Conservation (phyloP, 345 rosid species). For the Eucalyptus pumila region DNA sequence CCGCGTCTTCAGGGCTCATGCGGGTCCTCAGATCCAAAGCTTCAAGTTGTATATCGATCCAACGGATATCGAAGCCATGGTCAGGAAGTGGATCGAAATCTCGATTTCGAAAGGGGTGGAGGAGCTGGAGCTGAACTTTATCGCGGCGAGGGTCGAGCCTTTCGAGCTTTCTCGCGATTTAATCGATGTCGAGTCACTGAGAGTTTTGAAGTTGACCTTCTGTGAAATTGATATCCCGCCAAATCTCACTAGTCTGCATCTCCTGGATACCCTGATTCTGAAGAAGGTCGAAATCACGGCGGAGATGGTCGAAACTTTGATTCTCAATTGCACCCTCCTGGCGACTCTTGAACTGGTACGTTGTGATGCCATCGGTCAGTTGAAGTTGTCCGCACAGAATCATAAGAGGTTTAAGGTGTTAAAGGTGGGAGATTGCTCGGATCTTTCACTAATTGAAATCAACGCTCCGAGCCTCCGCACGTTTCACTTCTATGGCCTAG, state of each 20-base stretch:
- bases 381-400: background rate
- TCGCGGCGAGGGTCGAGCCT: background rate
- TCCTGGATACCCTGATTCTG: background rate
- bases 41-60: background rate
- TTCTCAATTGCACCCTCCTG: background rate
- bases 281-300: background rate
- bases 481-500: background rate
- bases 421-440: background rate
- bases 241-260: background rate
- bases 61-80: background rate
- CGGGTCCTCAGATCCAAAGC: background rate
- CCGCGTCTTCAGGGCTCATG: background rate
- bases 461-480: background rate
- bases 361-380: background rate
- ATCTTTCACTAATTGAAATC: background rate
- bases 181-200: background rate
- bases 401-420: background rate
- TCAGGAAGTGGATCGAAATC: background rate
- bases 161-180: background rate
- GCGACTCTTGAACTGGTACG: background rate
- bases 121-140: slow-evolving; percentile 9
- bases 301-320: background rate
- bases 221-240: background rate
- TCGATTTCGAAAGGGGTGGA: slow-evolving; percentile 1
- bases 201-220: background rate